phyloP scores from a whole-genome alignment of 2,329 filamentous ascomycete genomes.

The Fusarium euwallaceae region DNA sequence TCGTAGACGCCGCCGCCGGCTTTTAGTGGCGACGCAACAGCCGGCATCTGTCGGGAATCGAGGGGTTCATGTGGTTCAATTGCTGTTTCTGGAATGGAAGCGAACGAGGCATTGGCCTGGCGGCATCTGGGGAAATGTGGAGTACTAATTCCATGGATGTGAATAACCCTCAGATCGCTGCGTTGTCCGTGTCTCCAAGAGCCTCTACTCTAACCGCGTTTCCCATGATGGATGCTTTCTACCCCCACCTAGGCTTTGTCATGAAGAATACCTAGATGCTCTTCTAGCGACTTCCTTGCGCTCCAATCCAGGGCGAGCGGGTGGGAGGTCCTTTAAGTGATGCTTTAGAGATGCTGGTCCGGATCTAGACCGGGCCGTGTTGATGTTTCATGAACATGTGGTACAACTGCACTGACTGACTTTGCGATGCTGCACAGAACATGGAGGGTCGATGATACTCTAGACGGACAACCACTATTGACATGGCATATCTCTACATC shows the following conservation, averaged over 20 bases:
- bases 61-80: constrained; percentile 23
- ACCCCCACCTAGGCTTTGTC: constrained; percentile 23
- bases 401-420: background rate
- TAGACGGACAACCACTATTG: background rate
- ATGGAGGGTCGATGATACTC: background rate
- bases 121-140: constrained; percentile 31
- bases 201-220: background rate
- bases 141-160: constrained; percentile 1
- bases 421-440: background rate
- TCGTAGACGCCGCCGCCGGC: constrained; percentile 27
- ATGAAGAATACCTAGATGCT: constrained; percentile 21
- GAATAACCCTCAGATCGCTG: background rate
- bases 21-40: constrained; percentile 21
- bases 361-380: constrained; percentile 27
- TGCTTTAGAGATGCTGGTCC: background rate
- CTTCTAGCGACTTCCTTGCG: constrained; percentile 2
- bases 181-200: constrained; percentile 13
- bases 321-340: constrained; percentile 10
- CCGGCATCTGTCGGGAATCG: constrained; percentile 43
- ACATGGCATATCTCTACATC: background rate
- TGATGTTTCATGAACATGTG: background rate
- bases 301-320: constrained; percentile 19
- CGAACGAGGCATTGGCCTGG: constrained; percentile 7
- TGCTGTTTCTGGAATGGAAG: constrained; percentile 24
- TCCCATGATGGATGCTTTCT: constrained; percentile 1